Evolutionary conservation across 2,329 filamentous ascomycete genomes (phyloP).

Genomic region (Fusarium pseudoanthophilum): DNA sequence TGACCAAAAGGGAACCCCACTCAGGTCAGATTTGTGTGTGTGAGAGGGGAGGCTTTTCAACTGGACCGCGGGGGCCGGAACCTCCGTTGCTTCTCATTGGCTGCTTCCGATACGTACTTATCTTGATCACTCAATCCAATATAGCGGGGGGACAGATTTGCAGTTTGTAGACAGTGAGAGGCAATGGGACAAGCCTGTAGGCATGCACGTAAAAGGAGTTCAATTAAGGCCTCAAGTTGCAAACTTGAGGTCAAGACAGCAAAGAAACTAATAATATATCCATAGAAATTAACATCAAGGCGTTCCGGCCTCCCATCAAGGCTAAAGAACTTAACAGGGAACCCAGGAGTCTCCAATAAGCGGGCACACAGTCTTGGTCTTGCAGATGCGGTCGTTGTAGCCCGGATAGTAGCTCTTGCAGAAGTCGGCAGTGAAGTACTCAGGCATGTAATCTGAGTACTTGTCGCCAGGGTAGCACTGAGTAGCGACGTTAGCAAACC

Average conservation of each 20-base stretch:
- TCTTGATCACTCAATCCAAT: no score
- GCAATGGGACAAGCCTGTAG: no score
- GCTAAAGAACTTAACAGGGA: background rate
- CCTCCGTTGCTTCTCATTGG: background rate
- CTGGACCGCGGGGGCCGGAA: no score
- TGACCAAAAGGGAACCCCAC: no score
- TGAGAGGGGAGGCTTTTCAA: background rate
- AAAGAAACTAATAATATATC: background rate
- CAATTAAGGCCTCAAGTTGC: no score
- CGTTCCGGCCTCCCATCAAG: accelerated
- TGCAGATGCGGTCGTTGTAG: background rate
- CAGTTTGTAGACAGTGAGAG: no score
- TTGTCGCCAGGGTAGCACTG: background rate
- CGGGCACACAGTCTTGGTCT: background rate
- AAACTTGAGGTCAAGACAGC: accelerated
- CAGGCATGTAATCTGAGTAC: background rate
- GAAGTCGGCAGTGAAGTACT: background rate
- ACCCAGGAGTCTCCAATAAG: background rate
- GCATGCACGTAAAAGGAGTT: no score
- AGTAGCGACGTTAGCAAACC: background rate
- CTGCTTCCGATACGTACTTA: background rate
- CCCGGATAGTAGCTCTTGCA: background rate
- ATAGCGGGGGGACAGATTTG: no score
- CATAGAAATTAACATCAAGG: background rate
- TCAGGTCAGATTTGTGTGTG: background rate